Evolutionary conservation across 2,329 filamentous ascomycete species (phyloP).

Genomic region (Ascochyta clinopodiicola): DNA sequence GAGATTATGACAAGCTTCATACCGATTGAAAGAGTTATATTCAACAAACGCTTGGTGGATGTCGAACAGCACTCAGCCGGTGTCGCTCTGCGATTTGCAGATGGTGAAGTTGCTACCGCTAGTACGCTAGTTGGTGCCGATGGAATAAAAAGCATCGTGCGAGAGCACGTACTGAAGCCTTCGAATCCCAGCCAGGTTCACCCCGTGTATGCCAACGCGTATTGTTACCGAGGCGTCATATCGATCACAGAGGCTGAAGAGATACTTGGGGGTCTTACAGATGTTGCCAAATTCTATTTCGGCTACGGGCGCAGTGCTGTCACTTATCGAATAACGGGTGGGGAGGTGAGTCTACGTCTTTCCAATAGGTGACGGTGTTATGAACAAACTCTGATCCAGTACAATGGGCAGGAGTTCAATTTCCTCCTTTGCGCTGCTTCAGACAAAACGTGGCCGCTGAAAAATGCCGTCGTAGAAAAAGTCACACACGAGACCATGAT

Average conservation of each 20-base stretch:
- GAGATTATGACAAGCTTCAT: conserved; percentile 58
- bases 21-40: conserved; percentile 29
- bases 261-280: conserved; percentile 44
- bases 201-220: conserved; percentile 35
- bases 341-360: conserved; percentile 10
- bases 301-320: conserved; percentile 23
- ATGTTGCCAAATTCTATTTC: conserved; percentile 41
- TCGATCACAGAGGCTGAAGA: conserved; percentile 48
- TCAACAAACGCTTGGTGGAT: conserved; percentile 32
- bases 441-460: neutral
- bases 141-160: conserved; percentile 51
- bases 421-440: conserved; percentile 6
- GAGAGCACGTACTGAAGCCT: conserved; percentile 27
- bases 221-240: conserved; percentile 39
- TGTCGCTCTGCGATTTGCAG: conserved; percentile 48
- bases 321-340: conserved; percentile 36
- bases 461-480: conserved; percentile 18
- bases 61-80: conserved; percentile 46
- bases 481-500: conserved; percentile 33
- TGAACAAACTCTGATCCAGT: neutral
- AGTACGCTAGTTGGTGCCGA: conserved; percentile 56
- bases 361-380: conserved; percentile 4
- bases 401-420: conserved; percentile 3
- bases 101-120: conserved; percentile 39
- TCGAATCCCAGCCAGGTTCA: conserved; percentile 25